Base-by-base conservation (phyloP, 2,329 filamentous ascomycete genomes). In the Chaetomium strumarium region DNA sequence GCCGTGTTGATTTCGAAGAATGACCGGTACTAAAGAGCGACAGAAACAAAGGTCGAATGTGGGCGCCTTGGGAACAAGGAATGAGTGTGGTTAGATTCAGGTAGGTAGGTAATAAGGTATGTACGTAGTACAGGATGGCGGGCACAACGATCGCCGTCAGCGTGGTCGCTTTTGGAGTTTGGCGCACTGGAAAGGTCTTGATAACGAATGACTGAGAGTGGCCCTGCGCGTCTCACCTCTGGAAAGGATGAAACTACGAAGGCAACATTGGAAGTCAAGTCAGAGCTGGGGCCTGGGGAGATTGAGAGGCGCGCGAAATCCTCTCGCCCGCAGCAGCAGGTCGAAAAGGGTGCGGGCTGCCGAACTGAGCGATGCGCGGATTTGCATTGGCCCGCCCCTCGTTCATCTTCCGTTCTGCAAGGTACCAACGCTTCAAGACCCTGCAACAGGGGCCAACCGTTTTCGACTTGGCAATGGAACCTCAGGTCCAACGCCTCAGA, bases 161-260 rank as follows among this genome's bases (percentile, higher is more conserved):
- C 13, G 24, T 20, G 20, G 24, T 5, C 16, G 24, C 24, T 7
- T 24, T n/a, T n/a, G n/a, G 24, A 24, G 24, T n/a, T n/a, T n/a
- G 12, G 20, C 10, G 40, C 13, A 30, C 4, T 42, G 10, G 20
- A 20, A 29, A 20, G 13, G 40, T 24, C 4, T 7, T 29, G 36
- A 14, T 11, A 46, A 20, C n/a, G 34, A 46, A 50, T 19, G 46
- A 41, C 46, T 36, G 34, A 44, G 52, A 53, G 50, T 55, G 52
- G 50, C 51, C 55, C 44, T 57, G 44, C 52, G 40, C 50, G 55
- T 55, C 52, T 53, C 52, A 54, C 44, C 31, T 43, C 34, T 42
- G 42, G 46, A 36, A 16, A 20, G 54, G 40, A 46, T 56, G 54
- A 56, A 58, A 58, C 53, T 49, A 20, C 44, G 46, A 51, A 34